These are phyloP conservation scores for Acacia acuminata DNA, from an alignment of 306 rosid genomes.

Conservation along the genomic window DNA sequence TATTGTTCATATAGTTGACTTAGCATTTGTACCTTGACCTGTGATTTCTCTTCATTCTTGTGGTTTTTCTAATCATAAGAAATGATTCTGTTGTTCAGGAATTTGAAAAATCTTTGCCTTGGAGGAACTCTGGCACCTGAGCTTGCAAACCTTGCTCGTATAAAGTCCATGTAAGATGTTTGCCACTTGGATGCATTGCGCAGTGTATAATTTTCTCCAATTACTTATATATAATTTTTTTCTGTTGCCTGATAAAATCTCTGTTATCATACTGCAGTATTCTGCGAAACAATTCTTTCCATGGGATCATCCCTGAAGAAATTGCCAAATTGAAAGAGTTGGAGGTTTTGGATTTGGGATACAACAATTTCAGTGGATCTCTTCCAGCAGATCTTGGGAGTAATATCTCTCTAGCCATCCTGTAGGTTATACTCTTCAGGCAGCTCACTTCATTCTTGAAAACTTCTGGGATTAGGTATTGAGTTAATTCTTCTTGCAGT, in stretches of 20 bases:
- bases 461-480: conserved; percentile 17
- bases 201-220: background rate
- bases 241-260: conserved; percentile 27
- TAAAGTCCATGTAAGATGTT: conserved; percentile 63
- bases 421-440: conserved; percentile 54
- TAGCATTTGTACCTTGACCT: background rate
- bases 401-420: conserved; percentile 61
- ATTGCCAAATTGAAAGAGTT: conserved; percentile 64
- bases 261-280: conserved; percentile 49
- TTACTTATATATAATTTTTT: conserved; percentile 10
- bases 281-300: conserved; percentile 82
- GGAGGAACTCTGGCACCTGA: conserved; percentile 60
- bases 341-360: conserved; percentile 92
- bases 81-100: conserved; percentile 36
- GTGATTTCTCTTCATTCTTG: background rate
- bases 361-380: conserved; percentile 71
- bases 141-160: conserved; percentile 47
- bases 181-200: background rate
- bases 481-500: conserved; percentile 50
- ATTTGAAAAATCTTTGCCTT: conserved; percentile 63
- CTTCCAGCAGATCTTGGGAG: conserved; percentile 69
- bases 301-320: conserved; percentile 67
- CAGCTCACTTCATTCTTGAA: conserved; percentile 13
- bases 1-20: background rate
- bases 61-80: background rate